These are phyloP conservation scores for Dioscorea cayenensis DNA, from an alignment of 116 monocot species.

Conservation along the genomic window DNA sequence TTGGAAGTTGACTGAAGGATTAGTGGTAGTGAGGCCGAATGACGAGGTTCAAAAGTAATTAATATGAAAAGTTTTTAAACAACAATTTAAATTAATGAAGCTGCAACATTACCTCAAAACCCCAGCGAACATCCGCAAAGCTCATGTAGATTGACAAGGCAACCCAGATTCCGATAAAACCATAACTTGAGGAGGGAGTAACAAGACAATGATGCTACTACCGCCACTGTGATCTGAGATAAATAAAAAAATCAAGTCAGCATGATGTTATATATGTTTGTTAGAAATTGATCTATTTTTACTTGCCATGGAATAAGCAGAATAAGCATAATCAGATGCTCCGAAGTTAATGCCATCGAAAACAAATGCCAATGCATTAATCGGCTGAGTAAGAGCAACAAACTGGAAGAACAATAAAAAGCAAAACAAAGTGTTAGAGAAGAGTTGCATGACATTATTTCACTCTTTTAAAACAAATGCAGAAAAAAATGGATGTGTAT, in stretches of 20 bases:
- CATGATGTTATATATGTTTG: background rate
- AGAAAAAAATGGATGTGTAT: background rate
- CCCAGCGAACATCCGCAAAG: constrained; percentile 73
- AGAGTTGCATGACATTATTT: background rate
- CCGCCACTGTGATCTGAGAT: constrained; percentile 67
- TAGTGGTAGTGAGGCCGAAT: too few species aligned
- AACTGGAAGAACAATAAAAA: constrained; percentile 36
- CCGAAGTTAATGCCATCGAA: constrained; percentile 95
- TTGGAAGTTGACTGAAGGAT: too few species aligned
- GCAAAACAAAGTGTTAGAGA: background rate
- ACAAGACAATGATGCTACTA: constrained; percentile 53
- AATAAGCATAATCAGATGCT: constrained; percentile 87
- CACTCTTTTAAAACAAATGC: background rate
- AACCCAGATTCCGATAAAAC: constrained; percentile 85
- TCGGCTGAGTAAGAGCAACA: constrained; percentile 87
- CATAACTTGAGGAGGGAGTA: constrained; percentile 52
- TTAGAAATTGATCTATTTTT: background rate
- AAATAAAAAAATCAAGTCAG: background rate
- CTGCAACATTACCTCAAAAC: constrained; percentile 60
- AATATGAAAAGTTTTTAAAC: too few species aligned
- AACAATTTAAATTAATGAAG: background rate
- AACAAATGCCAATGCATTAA: constrained; percentile 86
- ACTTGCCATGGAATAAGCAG: constrained; percentile 92
- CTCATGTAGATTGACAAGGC: constrained; percentile 83
- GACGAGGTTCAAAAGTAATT: too few species aligned